Evolutionary conservation across 345 rosid genomes (phyloP), one percentile per base, ranked within the genome.

Genomic region (rapeseed (Brassica napus)): DNA sequence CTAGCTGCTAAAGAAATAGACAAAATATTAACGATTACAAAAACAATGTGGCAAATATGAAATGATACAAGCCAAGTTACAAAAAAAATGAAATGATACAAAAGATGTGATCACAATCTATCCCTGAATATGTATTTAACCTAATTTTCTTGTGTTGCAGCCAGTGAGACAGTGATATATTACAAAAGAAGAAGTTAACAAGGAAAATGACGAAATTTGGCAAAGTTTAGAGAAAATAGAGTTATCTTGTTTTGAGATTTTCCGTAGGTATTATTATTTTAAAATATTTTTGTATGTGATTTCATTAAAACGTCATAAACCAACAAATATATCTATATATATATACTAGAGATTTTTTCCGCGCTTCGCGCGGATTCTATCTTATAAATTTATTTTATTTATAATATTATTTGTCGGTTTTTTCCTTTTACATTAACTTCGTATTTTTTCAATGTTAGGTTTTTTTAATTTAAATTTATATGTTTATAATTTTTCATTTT

Each of bases 131-230:
- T 64, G 55, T 34, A 54, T 55, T 11, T 77, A 11, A 32, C 65
- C 23, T 62, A 77, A 63, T 49, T 31, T 69, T 26, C 26, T 24
- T 35, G 16, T 9, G 30, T 54, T 74, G 63, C 39, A 9, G 69
- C 23, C 39, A 9, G 69, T 32, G 63, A 69, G 16, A 14, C 16
- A 47, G 16, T 4, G 16, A 47, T 47, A 67, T 58, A 59, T 14
- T 77, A 69, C 70, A 52, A 70, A 70, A 32, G 65, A 77, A 77
- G 62, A 70, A 70, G 81, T 77, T 63, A 35, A 70, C 28, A 35
- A 54, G 75, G 15, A 77, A 24, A 15, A 2, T 47, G 57, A 70
- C 70, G 42, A 70, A 52, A 14, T 14, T 62, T 0, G 60, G 26
- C n/a, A 30, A 4, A 16, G n/a, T 76, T 76, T 68, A 28, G 31